Percentiles rank a stretch among this genome's conserved stretches.
phyloP scores from a whole-genome alignment of 176 grass and related monocot species.

The Eremochloa ophiuroides region DNA sequence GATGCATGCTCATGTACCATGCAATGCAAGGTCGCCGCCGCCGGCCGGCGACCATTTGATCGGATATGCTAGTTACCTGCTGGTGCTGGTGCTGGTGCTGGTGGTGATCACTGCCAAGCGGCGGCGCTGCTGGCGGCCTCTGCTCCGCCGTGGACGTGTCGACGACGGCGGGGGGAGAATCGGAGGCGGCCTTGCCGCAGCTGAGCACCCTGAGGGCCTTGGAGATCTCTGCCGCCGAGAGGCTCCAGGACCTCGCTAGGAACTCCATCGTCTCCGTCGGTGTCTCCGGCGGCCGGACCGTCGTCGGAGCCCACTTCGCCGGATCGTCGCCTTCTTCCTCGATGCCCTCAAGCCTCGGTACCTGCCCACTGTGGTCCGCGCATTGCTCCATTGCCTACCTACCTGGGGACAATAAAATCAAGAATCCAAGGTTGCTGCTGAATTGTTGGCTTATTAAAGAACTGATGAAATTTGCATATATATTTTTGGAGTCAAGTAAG shows the following conservation, averaged over 20 bases:
- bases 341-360: constrained; percentile 64
- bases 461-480: background rate
- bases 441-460: background rate
- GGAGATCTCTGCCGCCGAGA: constrained; percentile 87
- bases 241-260: constrained; percentile 80
- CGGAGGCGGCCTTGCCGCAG: constrained; percentile 26
- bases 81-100: constrained; percentile 9
- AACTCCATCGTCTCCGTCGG: constrained; percentile 98
- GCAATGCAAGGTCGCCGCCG: no score
- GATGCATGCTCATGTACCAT: background rate
- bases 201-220: constrained; percentile 68
- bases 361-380: constrained; percentile 13
- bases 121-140: background rate
- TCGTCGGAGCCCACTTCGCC: constrained; percentile 39
- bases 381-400: constrained; percentile 51
- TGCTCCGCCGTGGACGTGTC: background rate
- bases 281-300: constrained; percentile 72
- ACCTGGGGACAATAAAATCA: background rate
- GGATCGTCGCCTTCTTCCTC: constrained; percentile 48
- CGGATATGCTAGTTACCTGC: background rate
- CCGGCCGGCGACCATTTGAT: background rate
- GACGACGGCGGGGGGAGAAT: constrained; percentile 13
- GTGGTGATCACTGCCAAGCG: background rate
- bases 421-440: background rate
- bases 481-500: no score